A percentile compares a stretch with the other conserved stretches of the same genome.
phyloP scores from a whole-genome alignment of 2,329 filamentous ascomycete species.

The Colletotrichum simmondsii region DNA sequence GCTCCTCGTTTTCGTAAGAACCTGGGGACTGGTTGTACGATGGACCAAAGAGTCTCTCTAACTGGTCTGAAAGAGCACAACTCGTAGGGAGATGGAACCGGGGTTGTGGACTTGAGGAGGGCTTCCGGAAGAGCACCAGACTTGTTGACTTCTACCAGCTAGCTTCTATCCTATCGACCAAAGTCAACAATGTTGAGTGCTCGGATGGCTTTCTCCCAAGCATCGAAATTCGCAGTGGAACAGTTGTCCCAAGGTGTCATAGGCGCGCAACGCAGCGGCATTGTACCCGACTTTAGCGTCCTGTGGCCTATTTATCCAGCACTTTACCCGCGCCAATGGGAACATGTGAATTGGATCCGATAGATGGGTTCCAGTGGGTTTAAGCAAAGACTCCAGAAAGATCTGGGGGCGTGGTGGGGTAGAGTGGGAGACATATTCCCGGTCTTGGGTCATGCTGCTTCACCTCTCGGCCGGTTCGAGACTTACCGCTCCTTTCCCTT shows the following conservation, averaged over 20 bases:
- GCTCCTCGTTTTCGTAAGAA: not conserved
- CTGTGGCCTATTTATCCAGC: slow-evolving; percentile 27
- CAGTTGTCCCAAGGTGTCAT: slow-evolving; percentile 9
- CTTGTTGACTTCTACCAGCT: not conserved
- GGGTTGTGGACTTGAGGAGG: not conserved
- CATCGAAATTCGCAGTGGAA: not conserved
- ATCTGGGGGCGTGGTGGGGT: slow-evolving; percentile 14
- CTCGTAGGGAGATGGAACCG: not conserved
- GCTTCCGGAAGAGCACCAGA: not conserved
- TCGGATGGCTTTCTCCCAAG: not conserved
- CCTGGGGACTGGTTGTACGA: not conserved
- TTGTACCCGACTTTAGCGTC: slow-evolving; percentile 24
- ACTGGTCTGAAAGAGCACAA: not conserved
- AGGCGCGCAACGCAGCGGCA: slow-evolving; percentile 34
- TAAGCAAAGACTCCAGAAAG: not conserved
- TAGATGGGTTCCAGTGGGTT: slow-evolving; percentile 23
- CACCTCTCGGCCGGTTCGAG: not conserved
- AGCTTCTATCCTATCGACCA: not conserved
- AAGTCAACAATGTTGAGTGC: not conserved
- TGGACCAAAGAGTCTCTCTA: not conserved
- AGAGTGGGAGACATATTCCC: not conserved
- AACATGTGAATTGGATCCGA: slow-evolving; percentile 5
- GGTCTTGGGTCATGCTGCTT: slow-evolving; percentile 10
- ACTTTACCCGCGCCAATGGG: slow-evolving; percentile 33
- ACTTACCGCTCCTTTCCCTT: slow-evolving; percentile 26